Evolutionary conservation across 768 basidiomycete genomes (phyloP).

Genomic region (Rhodotorula babjevae): DNA sequence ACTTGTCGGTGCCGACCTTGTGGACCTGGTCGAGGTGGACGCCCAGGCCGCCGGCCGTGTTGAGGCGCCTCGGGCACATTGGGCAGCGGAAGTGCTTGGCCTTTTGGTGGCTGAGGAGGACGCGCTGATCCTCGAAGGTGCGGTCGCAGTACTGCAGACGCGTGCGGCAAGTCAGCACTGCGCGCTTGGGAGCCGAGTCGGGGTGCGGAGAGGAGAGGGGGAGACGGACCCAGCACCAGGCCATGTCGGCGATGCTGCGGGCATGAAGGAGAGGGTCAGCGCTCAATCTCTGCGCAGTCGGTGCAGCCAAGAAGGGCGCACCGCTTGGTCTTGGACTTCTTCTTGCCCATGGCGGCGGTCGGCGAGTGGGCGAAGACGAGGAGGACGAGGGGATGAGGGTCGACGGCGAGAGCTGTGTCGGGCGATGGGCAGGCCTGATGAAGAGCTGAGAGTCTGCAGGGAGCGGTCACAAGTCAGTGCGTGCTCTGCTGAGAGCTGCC

Average conservation of each 20-base stretch:
- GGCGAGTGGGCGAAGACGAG: not conserved
- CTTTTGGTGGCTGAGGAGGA: conserved; percentile 98
- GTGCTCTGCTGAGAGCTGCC: too few species aligned
- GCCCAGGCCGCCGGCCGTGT: conserved; percentile 94
- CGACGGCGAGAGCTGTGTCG: too few species aligned
- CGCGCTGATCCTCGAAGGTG: conserved; percentile 88
- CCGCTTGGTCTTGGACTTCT: conserved; percentile 28
- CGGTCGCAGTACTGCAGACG: conserved; percentile 64
- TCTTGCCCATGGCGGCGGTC: conserved; percentile 29
- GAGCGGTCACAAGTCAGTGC: too few species aligned
- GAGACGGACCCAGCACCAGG: conserved; percentile 35
- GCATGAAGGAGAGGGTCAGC: not conserved
- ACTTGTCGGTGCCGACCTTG: conserved; percentile 95
- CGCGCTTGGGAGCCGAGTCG: too few species aligned
- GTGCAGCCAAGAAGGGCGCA: not conserved
- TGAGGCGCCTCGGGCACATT: conserved; percentile 88
- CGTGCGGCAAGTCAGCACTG: not conserved
- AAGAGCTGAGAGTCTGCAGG: too few species aligned
- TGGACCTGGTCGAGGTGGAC: conserved; percentile 99
- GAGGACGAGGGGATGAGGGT: not conserved
- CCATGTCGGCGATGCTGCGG: conserved; percentile 33
- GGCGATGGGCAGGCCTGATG: not conserved
- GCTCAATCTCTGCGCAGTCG: too few species aligned
- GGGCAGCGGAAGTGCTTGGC: conserved; percentile 99
- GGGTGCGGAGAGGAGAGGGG: not conserved